A percentile compares a stretch with the other conserved stretches of the same genome.
phyloP scores from a whole-genome alignment of 2,329 filamentous ascomycete genomes.

The Botryosphaeria agaves region DNA sequence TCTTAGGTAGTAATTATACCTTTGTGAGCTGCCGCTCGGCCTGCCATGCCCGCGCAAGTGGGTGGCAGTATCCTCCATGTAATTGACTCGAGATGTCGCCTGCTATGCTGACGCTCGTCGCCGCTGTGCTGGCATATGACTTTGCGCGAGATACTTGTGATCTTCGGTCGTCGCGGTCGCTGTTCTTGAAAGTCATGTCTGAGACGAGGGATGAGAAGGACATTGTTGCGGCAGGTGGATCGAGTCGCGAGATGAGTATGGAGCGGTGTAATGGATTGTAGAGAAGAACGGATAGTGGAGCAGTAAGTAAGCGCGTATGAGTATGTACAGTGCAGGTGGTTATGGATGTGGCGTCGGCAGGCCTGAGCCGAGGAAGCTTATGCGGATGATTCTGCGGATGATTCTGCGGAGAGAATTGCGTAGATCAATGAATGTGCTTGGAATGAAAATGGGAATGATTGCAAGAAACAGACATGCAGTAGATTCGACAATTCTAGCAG shows the following conservation, averaged over 20 bases:
- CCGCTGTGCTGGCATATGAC: slow-evolving; percentile 33
- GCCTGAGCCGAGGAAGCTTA: background rate
- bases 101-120: slow-evolving; percentile 33
- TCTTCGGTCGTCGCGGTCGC: slow-evolving; percentile 22
- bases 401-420: too few species aligned
- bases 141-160: slow-evolving; percentile 28
- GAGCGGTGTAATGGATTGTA: background rate
- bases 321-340: background rate
- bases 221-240: slow-evolving; percentile 14
- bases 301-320: too few species aligned
- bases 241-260: background rate
- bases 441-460: too few species aligned
- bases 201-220: slow-evolving; percentile 35
- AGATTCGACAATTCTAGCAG: too few species aligned
- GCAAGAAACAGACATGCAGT: too few species aligned
- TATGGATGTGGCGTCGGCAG: background rate
- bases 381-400: too few species aligned
- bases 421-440: too few species aligned
- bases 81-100: slow-evolving; percentile 34
- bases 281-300: background rate
- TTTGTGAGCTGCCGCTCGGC: slow-evolving; percentile 35
- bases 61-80: slow-evolving; percentile 34
- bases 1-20: slow-evolving; percentile 9
- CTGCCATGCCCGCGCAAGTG: slow-evolving; percentile 32
- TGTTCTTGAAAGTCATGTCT: slow-evolving; percentile 31